phyloP scores from a whole-genome alignment of 345 rosid genomes.

The Chamaenerion angustifolium region DNA sequence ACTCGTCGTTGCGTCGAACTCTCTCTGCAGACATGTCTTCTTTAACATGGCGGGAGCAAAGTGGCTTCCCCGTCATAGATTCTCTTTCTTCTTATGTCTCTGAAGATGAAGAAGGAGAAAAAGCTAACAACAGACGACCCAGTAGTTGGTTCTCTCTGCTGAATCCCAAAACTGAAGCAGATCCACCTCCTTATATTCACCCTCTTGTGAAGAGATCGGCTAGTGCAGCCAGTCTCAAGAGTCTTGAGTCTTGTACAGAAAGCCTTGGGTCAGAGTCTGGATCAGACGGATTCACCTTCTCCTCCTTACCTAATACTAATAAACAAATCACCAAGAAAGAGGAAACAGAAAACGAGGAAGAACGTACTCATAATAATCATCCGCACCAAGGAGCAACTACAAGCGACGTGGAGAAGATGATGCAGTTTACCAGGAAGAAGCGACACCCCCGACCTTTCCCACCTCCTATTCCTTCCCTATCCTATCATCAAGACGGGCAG shows the following conservation, averaged over 20 bases:
- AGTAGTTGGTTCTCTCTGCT: constrained; percentile 44
- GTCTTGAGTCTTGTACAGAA: constrained; percentile 82
- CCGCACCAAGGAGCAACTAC: background rate
- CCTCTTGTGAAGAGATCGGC: constrained; percentile 50
- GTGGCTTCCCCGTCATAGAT: constrained; percentile 29
- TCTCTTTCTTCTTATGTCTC: constrained; percentile 7
- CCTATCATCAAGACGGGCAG: background rate
- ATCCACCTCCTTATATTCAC: constrained; percentile 58
- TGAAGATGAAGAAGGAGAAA: constrained; percentile 12
- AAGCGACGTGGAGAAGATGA: background rate
- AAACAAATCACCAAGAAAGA: too few relatives aligned
- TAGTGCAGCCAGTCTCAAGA: constrained; percentile 53
- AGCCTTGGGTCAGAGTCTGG: constrained; percentile 98
- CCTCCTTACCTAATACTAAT: background rate
- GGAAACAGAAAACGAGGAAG: background rate
- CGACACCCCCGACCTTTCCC: background rate
- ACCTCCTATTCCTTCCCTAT: constrained; percentile 6
- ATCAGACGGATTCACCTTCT: constrained; percentile 17
- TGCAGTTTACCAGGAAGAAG: background rate
- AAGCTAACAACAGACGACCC: too few relatives aligned
- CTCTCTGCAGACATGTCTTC: constrained; percentile 85
- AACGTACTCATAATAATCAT: background rate
- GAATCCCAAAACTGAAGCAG: constrained; percentile 21
- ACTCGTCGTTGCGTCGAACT: constrained; percentile 44
- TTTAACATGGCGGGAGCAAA: constrained; percentile 40